phyloP scores from a whole-genome alignment of 73 alveolate species.

The Paramecium sonneborni region DNA sequence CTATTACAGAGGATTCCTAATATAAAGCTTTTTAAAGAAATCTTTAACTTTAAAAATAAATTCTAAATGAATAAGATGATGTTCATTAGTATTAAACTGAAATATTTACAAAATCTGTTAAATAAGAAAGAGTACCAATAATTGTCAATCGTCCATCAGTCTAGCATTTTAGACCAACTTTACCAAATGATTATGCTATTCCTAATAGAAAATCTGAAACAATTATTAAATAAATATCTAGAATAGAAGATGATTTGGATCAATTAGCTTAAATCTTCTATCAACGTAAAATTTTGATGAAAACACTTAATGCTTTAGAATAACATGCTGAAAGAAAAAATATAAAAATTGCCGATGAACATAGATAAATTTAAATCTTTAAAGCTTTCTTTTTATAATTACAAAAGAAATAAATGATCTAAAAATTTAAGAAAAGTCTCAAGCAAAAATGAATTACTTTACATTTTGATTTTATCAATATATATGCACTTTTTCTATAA shows the following conservation, averaged over 20 bases:
- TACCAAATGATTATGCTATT: background rate
- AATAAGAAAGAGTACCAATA: conserved; percentile 24
- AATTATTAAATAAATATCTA: background rate
- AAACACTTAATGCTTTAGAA: background rate
- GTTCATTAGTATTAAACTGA: conserved; percentile 11
- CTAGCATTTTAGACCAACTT: conserved; percentile 7
- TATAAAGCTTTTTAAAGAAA: conserved; percentile 16
- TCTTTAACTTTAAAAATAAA: background rate
- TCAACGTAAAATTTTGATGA: background rate
- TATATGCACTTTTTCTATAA: background rate
- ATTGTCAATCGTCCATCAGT: conserved; percentile 12
- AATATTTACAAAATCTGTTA: background rate
- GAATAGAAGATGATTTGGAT: background rate
- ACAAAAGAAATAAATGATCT: background rate
- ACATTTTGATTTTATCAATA: background rate
- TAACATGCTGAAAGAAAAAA: background rate
- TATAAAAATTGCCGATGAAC: background rate
- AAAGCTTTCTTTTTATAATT: background rate
- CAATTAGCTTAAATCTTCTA: background rate
- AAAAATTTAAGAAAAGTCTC: background rate
- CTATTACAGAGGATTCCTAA: background rate
- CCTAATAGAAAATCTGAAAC: background rate
- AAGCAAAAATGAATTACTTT: background rate
- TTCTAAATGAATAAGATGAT: conserved; percentile 22
- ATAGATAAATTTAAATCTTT: background rate